Base-by-base conservation (phyloP, 345 rosid species). In the Corchorus olitorius region DNA sequence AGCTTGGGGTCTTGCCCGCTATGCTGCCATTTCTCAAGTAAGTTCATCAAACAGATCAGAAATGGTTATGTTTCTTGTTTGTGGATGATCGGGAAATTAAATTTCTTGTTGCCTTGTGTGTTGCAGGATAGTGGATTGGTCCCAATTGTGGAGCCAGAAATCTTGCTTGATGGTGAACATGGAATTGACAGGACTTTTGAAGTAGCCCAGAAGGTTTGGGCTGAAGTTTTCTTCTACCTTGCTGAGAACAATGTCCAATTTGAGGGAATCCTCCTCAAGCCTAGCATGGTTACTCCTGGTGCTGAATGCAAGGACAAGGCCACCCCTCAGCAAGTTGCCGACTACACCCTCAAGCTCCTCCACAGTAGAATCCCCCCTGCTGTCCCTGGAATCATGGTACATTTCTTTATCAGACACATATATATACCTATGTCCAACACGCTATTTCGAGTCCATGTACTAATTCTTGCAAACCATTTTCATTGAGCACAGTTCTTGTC, bases 281-380 rank as follows among this genome's bases (percentile, higher is more conserved):
- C 99, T 9, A 96, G 98, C 89, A 96, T 96, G 99, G 99, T 96
- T 50, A 96, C 98, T 63, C 99, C 99, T 14, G 99, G 99, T 13
- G 99, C 97, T 45, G 99, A 92, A 84, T 89, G 92, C 83, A 93
- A 91, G 81, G 98, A 91, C 15, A 89, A 55, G 79, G 98, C 92
- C 72, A 91, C 88, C 45, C 99, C 99, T 56, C 80, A 89, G 72
- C 86, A 90, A 73, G 99, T 96, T 75, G 92, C 98, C 15, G 84
- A 89, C 0, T 93, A 92, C 97, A 96, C 98, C 65, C 99, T 92
- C 86, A 91, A 89, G 84, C 99, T 96, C 81, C 97, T 96, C 79
- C 83, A 83, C 72, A 81, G 86, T 76, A 92, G 98, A 85, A 82
- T 96, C 84, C 98, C 99, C 15, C 98, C 96, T 0, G 83, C 98